Base-by-base conservation (phyloP, 2,329 filamentous ascomycete genomes). In the Colletotrichum tofieldiae region DNA sequence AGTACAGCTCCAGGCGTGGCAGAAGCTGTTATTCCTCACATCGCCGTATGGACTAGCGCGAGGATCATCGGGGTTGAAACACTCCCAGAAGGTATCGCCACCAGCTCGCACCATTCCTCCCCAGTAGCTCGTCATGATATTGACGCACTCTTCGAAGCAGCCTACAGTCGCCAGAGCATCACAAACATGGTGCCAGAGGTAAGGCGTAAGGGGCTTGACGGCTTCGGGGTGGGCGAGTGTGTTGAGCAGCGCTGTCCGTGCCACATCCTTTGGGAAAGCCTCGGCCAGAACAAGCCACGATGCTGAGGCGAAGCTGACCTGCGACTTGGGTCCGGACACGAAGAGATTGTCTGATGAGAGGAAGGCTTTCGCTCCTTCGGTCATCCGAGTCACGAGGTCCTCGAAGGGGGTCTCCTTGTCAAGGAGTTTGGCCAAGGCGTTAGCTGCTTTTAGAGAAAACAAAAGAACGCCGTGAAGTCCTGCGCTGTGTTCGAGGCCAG, bases 1-100 rank as follows among this genome's bases (percentile, higher is more conserved):
- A 18, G 78, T 80, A 62, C 79, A 81, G 67, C 77, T 78, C 79
- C 79, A 81, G 1, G 79, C 79, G 76, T 81, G 79, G 32, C 79
- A 81, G 71, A 79, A 81, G 45, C 77, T 79, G 56, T 81, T 81
- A 71, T 80, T 80, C 23, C 78, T 73, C 18, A 74, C 76, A 72
- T 81, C 79, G 3, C 76, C 78, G 64, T 80, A 81, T 3, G 79
- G 79, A 67, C 78, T 81, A 11, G 71, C 75, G 65, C 65, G 74
- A 5, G 76, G 75, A 67, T 81, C 76, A 5, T 73, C 67, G 3
- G 65, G 73, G 70, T 81, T 76, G 56, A 77, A 81, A 59, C 75
- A 78, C 65, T 80, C 79, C 79, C 79, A 81, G 58, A 81, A 81
- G 8, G 79, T 80, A 67, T 81, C 79, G 7, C 78, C 79, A 2